Percentiles rank a stretch among this genome's conserved stretches.
phyloP scores from a whole-genome alignment of 1,284 basidiomycete species.

The Microbotryum scabiosae region DNA sequence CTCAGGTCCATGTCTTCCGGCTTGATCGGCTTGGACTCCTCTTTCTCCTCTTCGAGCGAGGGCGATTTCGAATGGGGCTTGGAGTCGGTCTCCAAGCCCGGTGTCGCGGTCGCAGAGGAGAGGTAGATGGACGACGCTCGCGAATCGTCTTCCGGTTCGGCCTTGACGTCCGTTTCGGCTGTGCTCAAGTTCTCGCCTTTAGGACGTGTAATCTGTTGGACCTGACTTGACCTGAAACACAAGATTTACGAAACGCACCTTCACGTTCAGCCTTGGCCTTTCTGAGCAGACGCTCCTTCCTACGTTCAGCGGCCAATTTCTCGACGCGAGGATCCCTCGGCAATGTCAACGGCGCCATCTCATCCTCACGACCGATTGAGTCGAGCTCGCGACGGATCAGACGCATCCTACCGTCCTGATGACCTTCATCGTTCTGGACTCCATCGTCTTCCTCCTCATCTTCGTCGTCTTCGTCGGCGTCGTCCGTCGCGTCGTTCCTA shows the following conservation, averaged over 20 bases:
- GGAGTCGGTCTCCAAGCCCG: conserved; percentile 18
- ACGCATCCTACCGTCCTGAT: no score
- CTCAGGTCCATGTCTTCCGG: conserved; percentile 21
- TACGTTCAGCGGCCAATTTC: conserved; percentile 23
- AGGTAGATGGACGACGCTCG: conserved; percentile 3
- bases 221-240: background rate
- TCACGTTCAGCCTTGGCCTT: background rate
- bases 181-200: background rate
- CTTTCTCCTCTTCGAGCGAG: conserved; percentile 21
- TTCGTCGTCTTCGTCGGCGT: conserved; percentile 22
- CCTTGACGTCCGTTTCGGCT: conserved; percentile 17
- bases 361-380: conserved; percentile 32
- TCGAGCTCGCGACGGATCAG: conserved; percentile 14
- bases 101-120: conserved; percentile 18
- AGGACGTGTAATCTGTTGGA: no score
- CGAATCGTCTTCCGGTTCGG: conserved; percentile 13
- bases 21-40: conserved; percentile 25
- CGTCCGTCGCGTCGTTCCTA: conserved; percentile 14
- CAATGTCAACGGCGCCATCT: conserved; percentile 33
- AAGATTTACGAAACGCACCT: background rate
- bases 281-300: conserved; percentile 18
- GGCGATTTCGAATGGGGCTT: conserved; percentile 20
- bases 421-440: conserved; percentile 9
- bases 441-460: conserved; percentile 11
- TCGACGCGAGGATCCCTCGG: conserved; percentile 31